phyloP scores from a whole-genome alignment of 2,329 filamentous ascomycete genomes.

The Colletotrichum sp. region DNA sequence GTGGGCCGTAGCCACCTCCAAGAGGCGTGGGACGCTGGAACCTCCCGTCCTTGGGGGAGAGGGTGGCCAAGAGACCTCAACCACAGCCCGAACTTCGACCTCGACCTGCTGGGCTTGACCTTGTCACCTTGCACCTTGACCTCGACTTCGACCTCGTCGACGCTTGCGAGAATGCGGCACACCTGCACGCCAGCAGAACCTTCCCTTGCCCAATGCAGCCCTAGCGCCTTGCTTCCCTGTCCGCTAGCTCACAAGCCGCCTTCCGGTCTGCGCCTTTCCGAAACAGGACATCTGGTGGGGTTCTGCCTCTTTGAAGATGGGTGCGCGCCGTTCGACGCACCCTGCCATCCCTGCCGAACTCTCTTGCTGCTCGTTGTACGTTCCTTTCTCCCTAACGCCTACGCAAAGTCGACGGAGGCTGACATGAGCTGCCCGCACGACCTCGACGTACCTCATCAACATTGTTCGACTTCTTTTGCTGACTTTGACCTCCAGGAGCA shows the following conservation, averaged over 20 bases:
- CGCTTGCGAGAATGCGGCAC: not conserved
- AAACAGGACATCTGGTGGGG: not conserved
- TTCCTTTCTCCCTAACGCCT: not conserved
- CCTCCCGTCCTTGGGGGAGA: not conserved
- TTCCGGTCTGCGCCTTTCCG: not conserved
- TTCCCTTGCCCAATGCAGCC: slow-evolving; percentile 11
- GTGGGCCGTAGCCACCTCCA: not conserved
- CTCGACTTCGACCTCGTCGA: not conserved
- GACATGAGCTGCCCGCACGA: not conserved
- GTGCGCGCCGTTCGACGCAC: not conserved
- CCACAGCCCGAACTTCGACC: not conserved
- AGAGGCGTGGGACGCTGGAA: not conserved
- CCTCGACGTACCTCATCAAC: not conserved
- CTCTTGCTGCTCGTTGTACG: not conserved
- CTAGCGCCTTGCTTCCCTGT: not conserved
- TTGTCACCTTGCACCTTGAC: not conserved
- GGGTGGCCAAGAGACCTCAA: not conserved
- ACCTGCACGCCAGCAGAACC: not conserved
- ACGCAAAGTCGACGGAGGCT: not conserved
- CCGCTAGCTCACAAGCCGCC: not conserved
- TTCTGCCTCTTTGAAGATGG: not conserved
- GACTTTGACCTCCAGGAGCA: not conserved
- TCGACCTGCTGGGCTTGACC: not conserved
- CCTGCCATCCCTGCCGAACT: not conserved
- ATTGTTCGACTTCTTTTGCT: not conserved